These are phyloP conservation scores for Sporothrix inflata DNA, from an alignment of 2,329 filamentous ascomycete genomes.

Conservation along the genomic window DNA sequence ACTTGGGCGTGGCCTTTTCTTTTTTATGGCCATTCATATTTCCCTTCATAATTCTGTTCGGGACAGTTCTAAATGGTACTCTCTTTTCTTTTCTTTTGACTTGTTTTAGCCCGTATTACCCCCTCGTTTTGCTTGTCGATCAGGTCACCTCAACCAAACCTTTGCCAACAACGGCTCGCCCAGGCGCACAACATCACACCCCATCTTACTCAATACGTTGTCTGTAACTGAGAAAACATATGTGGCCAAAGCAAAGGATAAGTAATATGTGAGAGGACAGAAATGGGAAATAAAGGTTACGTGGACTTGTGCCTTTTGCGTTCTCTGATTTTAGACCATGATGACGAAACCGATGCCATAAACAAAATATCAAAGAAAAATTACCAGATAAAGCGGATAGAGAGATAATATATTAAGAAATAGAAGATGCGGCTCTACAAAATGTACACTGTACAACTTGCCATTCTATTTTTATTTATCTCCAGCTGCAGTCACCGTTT, in stretches of 20 bases:
- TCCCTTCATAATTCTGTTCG: background rate
- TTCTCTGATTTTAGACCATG: too few relatives aligned
- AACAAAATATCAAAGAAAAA: too few relatives aligned
- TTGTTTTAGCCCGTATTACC: background rate
- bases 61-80: background rate
- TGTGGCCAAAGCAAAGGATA: background rate
- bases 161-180: constrained; percentile 8
- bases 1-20: background rate
- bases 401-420: background rate
- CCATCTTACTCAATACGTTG: background rate
- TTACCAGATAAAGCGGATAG: too few relatives aligned
- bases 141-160: constrained; percentile 8
- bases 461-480: background rate
- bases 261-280: too few relatives aligned
- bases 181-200: constrained; percentile 15
- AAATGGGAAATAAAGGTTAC: too few relatives aligned
- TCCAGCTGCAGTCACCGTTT: background rate
- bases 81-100: background rate
- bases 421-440: background rate
- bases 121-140: background rate
- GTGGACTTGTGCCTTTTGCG: too few relatives aligned
- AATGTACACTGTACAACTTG: background rate
- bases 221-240: background rate
- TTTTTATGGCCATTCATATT: background rate
- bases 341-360: too few relatives aligned